These are phyloP conservation scores for Diaporthe destruens DNA, from an alignment of 2,329 filamentous ascomycete genomes.

Conservation along the genomic window DNA sequence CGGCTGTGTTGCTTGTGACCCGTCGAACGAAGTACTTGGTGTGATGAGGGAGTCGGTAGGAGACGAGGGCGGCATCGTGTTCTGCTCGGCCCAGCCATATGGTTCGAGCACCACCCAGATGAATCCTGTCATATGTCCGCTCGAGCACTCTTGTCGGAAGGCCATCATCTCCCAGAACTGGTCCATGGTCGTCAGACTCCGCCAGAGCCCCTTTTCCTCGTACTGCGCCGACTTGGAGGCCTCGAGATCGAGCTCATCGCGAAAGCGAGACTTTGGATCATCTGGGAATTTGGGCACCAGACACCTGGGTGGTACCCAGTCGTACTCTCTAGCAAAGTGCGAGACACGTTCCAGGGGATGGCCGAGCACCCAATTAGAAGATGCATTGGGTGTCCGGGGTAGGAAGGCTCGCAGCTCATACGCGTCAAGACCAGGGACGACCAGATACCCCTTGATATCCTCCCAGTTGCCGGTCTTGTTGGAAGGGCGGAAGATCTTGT, in stretches of 20 bases:
- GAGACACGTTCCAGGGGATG: constrained; percentile 77
- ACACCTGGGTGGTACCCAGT: constrained; percentile 79
- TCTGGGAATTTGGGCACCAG: constrained; percentile 93
- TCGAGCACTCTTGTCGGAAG: constrained; percentile 94
- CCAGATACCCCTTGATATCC: constrained; percentile 79
- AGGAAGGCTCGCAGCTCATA: constrained; percentile 85
- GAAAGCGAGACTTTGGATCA: constrained; percentile 91
- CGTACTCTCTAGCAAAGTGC: constrained; percentile 70
- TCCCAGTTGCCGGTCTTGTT: constrained; percentile 52
- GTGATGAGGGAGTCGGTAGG: constrained; percentile 44
- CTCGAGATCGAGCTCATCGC: constrained; percentile 90
- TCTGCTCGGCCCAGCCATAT: constrained; percentile 31
- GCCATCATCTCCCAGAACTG: constrained; percentile 99
- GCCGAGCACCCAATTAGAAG: constrained; percentile 76
- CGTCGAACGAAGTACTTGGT: constrained; percentile 49
- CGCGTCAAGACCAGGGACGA: constrained; percentile 88
- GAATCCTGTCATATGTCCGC: constrained; percentile 92
- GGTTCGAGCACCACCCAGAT: constrained; percentile 90
- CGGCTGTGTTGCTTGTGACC: constrained; percentile 41
- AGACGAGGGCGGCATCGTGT: constrained; percentile 41
- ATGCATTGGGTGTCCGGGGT: constrained; percentile 65
- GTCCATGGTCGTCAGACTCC: constrained; percentile 84
- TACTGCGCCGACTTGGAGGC: constrained; percentile 68
- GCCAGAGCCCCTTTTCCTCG: constrained; percentile 79
- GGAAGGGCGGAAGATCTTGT: constrained; percentile 40